phyloP scores from a whole-genome alignment of 495 filamentous ascomycete species.

The Penicillium dipodomyicola region DNA sequence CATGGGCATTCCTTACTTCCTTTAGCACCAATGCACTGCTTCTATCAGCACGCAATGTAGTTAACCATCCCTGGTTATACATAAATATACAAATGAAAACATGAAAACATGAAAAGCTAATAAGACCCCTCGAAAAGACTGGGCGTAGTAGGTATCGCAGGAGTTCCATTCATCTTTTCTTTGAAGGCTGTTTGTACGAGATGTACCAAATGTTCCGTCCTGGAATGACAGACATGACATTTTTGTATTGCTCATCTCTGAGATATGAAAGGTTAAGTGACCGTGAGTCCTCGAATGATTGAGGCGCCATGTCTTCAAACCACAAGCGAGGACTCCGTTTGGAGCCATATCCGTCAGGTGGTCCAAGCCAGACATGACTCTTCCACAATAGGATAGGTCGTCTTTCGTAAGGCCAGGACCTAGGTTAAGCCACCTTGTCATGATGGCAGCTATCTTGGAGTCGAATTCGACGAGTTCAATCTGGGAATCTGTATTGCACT shows the following conservation, averaged over 20 bases:
- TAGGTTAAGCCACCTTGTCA: conserved; percentile 7
- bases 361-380: not conserved
- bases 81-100: too few relatives aligned
- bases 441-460: not conserved
- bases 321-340: not conserved
- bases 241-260: conserved; percentile 4
- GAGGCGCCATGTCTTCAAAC: conserved; percentile 8
- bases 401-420: conserved; percentile 6
- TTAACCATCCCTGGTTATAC: not conserved
- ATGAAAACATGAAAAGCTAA: too few relatives aligned
- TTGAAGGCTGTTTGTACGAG: conserved; percentile 10
- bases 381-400: conserved; percentile 5
- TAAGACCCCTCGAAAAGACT: too few relatives aligned
- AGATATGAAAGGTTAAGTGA: conserved; percentile 14
- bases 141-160: not conserved
- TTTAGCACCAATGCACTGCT: too few relatives aligned
- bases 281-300: conserved; percentile 7
- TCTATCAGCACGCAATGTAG: too few relatives aligned
- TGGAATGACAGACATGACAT: not conserved
- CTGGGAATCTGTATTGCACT: conserved; percentile 9
- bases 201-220: not conserved
- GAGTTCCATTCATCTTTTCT: not conserved
- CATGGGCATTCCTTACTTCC: not conserved
- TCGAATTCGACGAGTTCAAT: conserved; percentile 4
- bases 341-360: not conserved